Conservation (phyloP, 331 rosid species). For the Erythrophleum ivorense region DNA sequence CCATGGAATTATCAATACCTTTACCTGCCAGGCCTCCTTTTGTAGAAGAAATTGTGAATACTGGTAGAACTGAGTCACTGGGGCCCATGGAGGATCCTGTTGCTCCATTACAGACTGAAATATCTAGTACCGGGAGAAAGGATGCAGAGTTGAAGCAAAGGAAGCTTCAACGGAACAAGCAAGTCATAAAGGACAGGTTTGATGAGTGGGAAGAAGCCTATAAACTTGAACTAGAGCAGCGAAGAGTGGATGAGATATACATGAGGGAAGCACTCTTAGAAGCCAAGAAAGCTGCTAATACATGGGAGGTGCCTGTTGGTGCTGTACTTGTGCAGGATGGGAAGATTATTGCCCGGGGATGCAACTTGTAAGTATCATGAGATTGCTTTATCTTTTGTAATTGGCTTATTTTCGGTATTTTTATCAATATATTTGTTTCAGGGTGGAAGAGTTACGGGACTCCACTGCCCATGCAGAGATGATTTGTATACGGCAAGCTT, state of each 20-base stretch:
- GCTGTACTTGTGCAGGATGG: conserved; percentile 94
- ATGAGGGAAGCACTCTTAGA: conserved; percentile 97
- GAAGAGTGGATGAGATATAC: conserved; percentile 75
- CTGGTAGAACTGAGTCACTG: conserved; percentile 47
- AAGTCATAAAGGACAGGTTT: conserved; percentile 75
- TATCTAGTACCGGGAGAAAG: conserved; percentile 53
- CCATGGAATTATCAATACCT: conserved; percentile 42
- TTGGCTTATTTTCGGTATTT: conserved; percentile 27
- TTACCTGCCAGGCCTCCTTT: conserved; percentile 43
- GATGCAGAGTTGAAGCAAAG: conserved; percentile 78
- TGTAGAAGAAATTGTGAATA: conserved; percentile 46
- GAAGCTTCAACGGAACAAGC: conserved; percentile 73
- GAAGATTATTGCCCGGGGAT: conserved; percentile 87
- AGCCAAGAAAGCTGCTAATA: conserved; percentile 93
- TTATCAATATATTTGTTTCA: conserved; percentile 47
- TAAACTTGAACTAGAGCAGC: conserved; percentile 70
- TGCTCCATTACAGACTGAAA: conserved; percentile 48
- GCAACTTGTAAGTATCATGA: conserved; percentile 73
- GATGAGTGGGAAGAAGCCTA: conserved; percentile 97
- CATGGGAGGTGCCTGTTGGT: conserved; percentile 99
- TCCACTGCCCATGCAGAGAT: conserved; percentile 99
- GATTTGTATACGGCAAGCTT: conserved; percentile 93
- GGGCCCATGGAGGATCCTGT: conserved; percentile 49
- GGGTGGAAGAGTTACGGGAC: conserved; percentile 94
- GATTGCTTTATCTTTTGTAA: conserved; percentile 20